phyloP scores from a whole-genome alignment of 192 early-diverging fungal species.

The Backusella circina region DNA sequence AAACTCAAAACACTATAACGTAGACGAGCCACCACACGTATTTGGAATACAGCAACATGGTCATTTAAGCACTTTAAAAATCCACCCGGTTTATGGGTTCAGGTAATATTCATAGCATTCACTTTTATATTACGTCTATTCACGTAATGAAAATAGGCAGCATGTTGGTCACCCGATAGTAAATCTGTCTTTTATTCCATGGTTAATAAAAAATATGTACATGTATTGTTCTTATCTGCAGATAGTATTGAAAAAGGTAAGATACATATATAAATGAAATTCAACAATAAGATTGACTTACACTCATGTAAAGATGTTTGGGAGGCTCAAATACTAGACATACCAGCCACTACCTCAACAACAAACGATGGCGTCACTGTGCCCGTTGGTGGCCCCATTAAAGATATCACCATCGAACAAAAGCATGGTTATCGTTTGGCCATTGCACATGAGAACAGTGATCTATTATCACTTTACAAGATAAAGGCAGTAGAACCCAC shows the following conservation, averaged over 20 bases:
- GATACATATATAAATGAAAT: background rate
- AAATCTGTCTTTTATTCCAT: conserved; percentile 52
- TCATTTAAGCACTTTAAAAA: conserved; percentile 15
- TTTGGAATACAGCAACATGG: conserved; percentile 55
- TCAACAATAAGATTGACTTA: background rate
- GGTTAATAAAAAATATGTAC: conserved; percentile 36
- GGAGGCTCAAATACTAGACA: conserved; percentile 8
- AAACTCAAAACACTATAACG: background rate
- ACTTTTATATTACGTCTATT: no score
- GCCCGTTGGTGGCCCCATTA: conserved; percentile 44
- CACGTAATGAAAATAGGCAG: conserved; percentile 29
- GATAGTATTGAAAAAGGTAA: background rate
- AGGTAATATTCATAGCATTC: no score
- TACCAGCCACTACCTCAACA: background rate
- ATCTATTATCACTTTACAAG: conserved; percentile 42
- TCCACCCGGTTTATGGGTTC: conserved; percentile 31
- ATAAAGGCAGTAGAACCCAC: conserved; percentile 28
- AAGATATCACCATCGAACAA: conserved; percentile 46
- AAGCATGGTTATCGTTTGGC: conserved; percentile 47
- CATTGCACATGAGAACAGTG: conserved; percentile 45
- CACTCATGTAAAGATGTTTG: background rate
- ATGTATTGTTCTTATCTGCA: conserved; percentile 27
- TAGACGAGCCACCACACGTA: conserved; percentile 33
- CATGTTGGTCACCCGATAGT: conserved; percentile 61
- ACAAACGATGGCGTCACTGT: background rate